phyloP scores from a whole-genome alignment of 1,139 yeast species.

The Magnusiomyces fungicola region DNA sequence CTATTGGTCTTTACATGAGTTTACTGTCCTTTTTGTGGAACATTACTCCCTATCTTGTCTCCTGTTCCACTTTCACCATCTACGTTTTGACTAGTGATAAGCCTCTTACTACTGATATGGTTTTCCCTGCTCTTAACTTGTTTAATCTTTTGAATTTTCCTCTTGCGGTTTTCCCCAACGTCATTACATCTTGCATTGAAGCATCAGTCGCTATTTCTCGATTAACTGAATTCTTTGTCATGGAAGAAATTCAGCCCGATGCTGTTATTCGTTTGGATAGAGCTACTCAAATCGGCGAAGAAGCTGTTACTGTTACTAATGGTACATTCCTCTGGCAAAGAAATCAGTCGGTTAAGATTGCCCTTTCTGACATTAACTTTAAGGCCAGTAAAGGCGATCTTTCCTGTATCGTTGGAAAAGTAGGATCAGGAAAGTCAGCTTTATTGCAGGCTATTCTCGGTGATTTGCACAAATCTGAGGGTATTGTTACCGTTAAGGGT shows the following conservation, averaged over 20 bases:
- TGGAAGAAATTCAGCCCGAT: constrained; percentile 75
- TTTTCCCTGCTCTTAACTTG: constrained; percentile 87
- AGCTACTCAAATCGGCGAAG: constrained; percentile 53
- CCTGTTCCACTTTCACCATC: constrained; percentile 84
- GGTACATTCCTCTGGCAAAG: constrained; percentile 90
- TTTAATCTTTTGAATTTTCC: constrained; percentile 70
- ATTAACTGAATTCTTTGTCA: constrained; percentile 61
- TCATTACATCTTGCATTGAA: constrained; percentile 77
- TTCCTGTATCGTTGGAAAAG: constrained; percentile 84
- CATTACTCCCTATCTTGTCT: constrained; percentile 84
- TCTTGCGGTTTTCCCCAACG: constrained; percentile 87
- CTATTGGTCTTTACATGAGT: constrained; percentile 73
- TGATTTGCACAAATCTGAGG: constrained; percentile 72
- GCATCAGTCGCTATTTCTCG: constrained; percentile 83
- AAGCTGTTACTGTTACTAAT: constrained; percentile 56
- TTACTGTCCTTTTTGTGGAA: constrained; percentile 71
- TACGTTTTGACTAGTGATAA: constrained; percentile 57
- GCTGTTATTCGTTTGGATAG: constrained; percentile 59
- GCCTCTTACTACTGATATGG: constrained; percentile 83
- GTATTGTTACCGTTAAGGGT: constrained; percentile 69
- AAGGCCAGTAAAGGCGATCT: constrained; percentile 71
- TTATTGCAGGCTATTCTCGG: constrained; percentile 79
- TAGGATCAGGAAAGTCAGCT: constrained; percentile 90
- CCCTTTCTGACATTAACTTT: constrained; percentile 64
- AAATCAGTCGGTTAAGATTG: constrained; percentile 67